These are phyloP conservation scores for Lactarius sanguifluus DNA, from an alignment of 768 basidiomycete genomes.

Conservation along the genomic window DNA sequence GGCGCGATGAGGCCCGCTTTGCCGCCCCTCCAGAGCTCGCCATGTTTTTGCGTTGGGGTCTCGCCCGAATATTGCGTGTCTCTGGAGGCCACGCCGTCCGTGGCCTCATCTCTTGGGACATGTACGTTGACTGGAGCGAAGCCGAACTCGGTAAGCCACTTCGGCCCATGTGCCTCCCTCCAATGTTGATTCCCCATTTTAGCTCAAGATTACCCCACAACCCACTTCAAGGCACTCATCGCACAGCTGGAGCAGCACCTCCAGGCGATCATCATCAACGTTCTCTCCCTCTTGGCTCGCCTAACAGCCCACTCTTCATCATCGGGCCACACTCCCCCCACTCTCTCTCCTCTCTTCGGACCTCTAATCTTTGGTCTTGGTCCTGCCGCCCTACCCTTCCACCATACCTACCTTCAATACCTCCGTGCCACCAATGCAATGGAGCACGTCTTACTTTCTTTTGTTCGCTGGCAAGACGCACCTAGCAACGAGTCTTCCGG, in stretches of 20 bases:
- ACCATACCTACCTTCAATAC: slow-evolving; percentile 64
- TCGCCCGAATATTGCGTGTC: slow-evolving; percentile 74
- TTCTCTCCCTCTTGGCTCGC: slow-evolving; percentile 79
- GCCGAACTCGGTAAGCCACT: slow-evolving; percentile 71
- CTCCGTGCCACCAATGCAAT: slow-evolving; percentile 82
- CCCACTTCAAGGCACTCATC: slow-evolving; percentile 72
- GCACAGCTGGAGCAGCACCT: slow-evolving; percentile 51
- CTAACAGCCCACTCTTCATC: slow-evolving; percentile 80
- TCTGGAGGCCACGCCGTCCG: slow-evolving; percentile 70
- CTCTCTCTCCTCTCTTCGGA: slow-evolving; percentile 86
- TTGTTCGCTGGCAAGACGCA: slow-evolving; percentile 78
- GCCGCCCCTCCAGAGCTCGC: slow-evolving; percentile 86
- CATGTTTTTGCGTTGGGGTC: slow-evolving; percentile 91
- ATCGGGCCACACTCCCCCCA: slow-evolving; percentile 89
- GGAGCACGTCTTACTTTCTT: slow-evolving; percentile 91
- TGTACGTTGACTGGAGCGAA: slow-evolving; percentile 78
- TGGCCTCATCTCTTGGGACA: slow-evolving; percentile 83
- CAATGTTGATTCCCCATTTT: slow-evolving; percentile 21
- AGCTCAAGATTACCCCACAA: slow-evolving; percentile 67
- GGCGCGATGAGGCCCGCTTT: slow-evolving; percentile 80
- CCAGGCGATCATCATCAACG: slow-evolving; percentile 60
- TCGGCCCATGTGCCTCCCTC: not conserved
- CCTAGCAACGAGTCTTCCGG: slow-evolving; percentile 32
- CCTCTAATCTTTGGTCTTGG: slow-evolving; percentile 87
- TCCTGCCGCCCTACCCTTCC: slow-evolving; percentile 49